Percentiles rank a stretch among this genome's conserved stretches.
Conservation (phyloP, 176 grass and related monocot genomes). For the Pharus latifolius region DNA sequence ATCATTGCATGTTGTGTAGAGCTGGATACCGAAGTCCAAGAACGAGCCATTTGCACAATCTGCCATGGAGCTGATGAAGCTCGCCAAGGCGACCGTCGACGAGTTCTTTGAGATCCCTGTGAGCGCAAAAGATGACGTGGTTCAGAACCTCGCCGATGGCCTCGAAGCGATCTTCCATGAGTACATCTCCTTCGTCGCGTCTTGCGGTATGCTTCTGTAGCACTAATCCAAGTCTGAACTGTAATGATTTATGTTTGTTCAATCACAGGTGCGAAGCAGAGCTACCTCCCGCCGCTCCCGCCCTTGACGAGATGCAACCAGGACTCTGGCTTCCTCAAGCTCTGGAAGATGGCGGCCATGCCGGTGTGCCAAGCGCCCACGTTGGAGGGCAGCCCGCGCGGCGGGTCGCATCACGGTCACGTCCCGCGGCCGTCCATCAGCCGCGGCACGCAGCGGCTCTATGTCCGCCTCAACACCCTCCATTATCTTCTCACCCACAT, state of each 20-base stretch:
- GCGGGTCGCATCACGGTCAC: constrained; percentile 16
- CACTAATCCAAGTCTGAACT: not conserved
- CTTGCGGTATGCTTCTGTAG: constrained; percentile 51
- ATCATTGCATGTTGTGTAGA: constrained; percentile 34
- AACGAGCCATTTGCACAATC: constrained; percentile 65
- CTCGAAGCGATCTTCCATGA: constrained; percentile 52
- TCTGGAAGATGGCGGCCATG: constrained; percentile 68
- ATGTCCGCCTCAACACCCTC: constrained; percentile 87
- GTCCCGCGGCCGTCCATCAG: constrained; percentile 67
- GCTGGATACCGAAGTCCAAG: constrained; percentile 84
- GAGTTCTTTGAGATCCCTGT: constrained; percentile 86
- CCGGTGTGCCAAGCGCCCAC: constrained; percentile 57
- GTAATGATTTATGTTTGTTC: not conserved
- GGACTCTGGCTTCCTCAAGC: constrained; percentile 53
- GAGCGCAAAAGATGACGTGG: constrained; percentile 56
- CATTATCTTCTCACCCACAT: constrained; percentile 65
- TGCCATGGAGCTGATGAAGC: constrained; percentile 67
- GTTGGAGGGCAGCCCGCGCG: not conserved
- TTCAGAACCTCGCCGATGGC: constrained; percentile 70
- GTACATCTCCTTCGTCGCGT: constrained; percentile 73
- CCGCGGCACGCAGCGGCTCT: constrained; percentile 88
- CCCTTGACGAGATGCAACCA: constrained; percentile 83
- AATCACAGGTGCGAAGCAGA: constrained; percentile 52
- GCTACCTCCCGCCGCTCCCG: constrained; percentile 61
- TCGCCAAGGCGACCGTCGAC: constrained; percentile 49